These are phyloP conservation scores for Clonostachys rhizophaga DNA, from an alignment of 2,329 filamentous ascomycete species.

Conservation along the genomic window DNA sequence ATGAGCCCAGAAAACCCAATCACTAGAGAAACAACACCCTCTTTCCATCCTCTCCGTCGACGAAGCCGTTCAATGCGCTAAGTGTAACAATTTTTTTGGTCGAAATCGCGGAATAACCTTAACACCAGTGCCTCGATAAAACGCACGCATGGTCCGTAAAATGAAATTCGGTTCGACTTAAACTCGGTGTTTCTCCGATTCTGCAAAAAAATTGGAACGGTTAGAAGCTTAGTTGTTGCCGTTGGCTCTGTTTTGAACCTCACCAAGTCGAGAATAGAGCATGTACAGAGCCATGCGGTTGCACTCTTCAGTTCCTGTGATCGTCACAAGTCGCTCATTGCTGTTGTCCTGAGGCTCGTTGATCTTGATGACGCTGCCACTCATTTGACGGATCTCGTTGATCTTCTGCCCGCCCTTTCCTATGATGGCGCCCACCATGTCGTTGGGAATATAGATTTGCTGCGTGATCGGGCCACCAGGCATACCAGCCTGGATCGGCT, in stretches of 20 bases:
- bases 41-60: too few species aligned
- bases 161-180: slow-evolving; percentile 10
- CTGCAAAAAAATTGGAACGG: slow-evolving; percentile 19
- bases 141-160: background rate
- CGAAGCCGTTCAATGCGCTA: background rate
- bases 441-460: slow-evolving; percentile 98
- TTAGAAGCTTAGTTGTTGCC: slow-evolving; percentile 14
- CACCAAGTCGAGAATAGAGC: slow-evolving; percentile 95
- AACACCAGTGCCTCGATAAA: too few species aligned
- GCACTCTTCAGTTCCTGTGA: slow-evolving; percentile 95
- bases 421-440: slow-evolving; percentile 99
- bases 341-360: slow-evolving; percentile 99
- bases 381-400: slow-evolving; percentile 96
- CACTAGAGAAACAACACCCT: too few species aligned
- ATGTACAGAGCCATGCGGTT: slow-evolving; percentile 99
- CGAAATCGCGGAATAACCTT: background rate
- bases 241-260: slow-evolving; percentile 25
- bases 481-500: slow-evolving; percentile 67
- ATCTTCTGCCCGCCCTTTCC: slow-evolving; percentile 98
- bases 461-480: slow-evolving; percentile 72
- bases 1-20: too few species aligned
- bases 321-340: slow-evolving; percentile 95
- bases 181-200: slow-evolving; percentile 40
- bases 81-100: background rate
- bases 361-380: slow-evolving; percentile 98